These are phyloP conservation scores for Bacterosira constricta DNA, from an alignment of 108 stramenopile genomes.

Conservation along the genomic window DNA sequence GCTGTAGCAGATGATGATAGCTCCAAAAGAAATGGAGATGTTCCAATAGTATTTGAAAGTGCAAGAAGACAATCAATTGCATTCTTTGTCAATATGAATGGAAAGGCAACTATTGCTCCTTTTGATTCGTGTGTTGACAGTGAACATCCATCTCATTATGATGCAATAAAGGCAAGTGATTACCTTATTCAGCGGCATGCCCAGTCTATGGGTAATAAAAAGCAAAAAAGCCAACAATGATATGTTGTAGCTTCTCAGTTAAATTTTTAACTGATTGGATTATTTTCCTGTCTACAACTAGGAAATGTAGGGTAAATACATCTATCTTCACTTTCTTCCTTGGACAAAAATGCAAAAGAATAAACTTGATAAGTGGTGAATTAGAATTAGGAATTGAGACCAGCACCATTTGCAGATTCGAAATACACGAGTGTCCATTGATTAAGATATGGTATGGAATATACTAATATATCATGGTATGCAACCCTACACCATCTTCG, in stretches of 20 bases:
- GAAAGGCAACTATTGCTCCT: constrained; percentile 58
- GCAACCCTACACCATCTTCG: too few species aligned
- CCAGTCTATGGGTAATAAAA: constrained; percentile 28
- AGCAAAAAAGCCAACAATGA: background rate
- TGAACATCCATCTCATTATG: constrained; percentile 39
- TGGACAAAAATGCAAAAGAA: background rate
- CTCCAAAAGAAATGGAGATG: background rate
- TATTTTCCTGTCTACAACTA: too few species aligned
- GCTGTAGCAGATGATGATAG: constrained; percentile 4
- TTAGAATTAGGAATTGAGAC: background rate
- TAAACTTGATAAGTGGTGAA: background rate
- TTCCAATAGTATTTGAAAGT: constrained; percentile 22
- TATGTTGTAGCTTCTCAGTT: too few species aligned
- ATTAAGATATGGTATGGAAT: too few species aligned
- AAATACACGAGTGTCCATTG: too few species aligned
- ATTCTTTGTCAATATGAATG: constrained; percentile 85
- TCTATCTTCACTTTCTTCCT: background rate
- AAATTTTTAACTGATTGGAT: too few species aligned
- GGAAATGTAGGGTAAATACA: too few species aligned
- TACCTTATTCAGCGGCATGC: constrained; percentile 55
- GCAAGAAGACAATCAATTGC: constrained; percentile 73
- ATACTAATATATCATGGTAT: too few species aligned
- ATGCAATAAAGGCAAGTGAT: constrained; percentile 63
- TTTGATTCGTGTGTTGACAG: constrained; percentile 50
- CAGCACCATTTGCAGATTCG: background rate